A percentile compares a stretch with the other conserved stretches of the same genome.
phyloP scores from a whole-genome alignment of 2,329 filamentous ascomycete species.

The Aspergillus neoniger region DNA sequence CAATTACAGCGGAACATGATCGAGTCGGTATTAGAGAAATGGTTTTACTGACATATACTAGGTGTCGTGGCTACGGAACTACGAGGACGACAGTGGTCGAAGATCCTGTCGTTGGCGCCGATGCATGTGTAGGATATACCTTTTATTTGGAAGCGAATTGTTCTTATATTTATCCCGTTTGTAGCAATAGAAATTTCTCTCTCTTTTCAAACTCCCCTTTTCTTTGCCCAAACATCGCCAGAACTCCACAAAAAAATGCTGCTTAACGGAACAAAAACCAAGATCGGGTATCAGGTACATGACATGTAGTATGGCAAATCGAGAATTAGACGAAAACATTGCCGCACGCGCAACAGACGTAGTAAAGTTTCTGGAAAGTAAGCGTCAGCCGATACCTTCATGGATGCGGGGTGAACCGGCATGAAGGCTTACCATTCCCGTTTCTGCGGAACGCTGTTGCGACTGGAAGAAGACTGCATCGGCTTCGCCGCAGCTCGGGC shows the following conservation, averaged over 20 bases:
- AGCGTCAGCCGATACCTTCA: conserved; percentile 20
- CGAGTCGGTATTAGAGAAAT: too few relatives aligned
- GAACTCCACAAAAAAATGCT: conserved; percentile 25
- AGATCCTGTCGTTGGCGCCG: conserved; percentile 93
- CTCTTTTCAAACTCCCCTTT: conserved; percentile 5
- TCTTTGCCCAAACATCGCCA: conserved; percentile 17
- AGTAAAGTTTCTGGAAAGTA: conserved; percentile 73
- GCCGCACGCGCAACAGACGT: conserved; percentile 92
- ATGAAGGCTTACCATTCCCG: conserved; percentile 79
- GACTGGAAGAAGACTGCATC: conserved; percentile 99
- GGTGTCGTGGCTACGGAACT: conserved; percentile 87
- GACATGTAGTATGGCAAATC: conserved; percentile 15
- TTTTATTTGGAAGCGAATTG: conserved; percentile 30
- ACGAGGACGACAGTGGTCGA: conserved; percentile 93
- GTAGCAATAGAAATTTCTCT: conserved; percentile 33
- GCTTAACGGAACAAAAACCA: conserved; percentile 14
- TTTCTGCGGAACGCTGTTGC: conserved; percentile 93
- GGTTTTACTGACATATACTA: conserved; percentile 35
- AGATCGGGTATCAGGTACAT: conserved; percentile 18
- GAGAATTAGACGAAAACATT: conserved; percentile 65
- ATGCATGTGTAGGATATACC: conserved; percentile 65
- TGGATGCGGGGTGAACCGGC: conserved; percentile 10
- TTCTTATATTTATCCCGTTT: conserved; percentile 27
- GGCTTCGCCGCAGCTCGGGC: conserved; percentile 79
- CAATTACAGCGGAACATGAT: too few relatives aligned